Conservation (phyloP, 306 rosid genomes). For the Pyrus betulifolia region DNA sequence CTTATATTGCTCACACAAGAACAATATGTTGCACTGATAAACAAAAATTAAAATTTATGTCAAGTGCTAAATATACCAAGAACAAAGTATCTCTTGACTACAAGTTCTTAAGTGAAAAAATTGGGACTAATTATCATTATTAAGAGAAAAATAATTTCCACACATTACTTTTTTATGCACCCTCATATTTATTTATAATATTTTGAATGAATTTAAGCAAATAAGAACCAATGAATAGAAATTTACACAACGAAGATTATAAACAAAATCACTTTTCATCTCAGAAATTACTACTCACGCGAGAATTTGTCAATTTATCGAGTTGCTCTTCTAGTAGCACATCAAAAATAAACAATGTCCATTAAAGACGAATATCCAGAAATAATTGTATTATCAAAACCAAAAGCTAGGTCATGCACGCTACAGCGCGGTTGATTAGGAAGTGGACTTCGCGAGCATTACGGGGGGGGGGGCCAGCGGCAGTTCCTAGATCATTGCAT, state of each 20-base stretch:
- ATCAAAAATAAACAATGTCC: background rate
- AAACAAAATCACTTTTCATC: background rate
- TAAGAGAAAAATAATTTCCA: too few relatives aligned
- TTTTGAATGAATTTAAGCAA: background rate
- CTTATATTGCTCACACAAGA: background rate
- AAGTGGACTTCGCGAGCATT: background rate
- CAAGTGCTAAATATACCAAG: too few relatives aligned
- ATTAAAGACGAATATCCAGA: too few relatives aligned
- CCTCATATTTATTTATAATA: too few relatives aligned
- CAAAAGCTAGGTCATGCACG: background rate
- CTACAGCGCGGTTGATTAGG: background rate
- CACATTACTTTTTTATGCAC: too few relatives aligned
- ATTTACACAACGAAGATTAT: background rate
- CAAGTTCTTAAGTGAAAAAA: background rate
- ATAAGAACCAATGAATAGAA: background rate
- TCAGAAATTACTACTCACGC: background rate
- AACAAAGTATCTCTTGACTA: background rate
- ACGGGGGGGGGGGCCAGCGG: background rate
- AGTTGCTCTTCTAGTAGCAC: background rate
- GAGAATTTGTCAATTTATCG: background rate
- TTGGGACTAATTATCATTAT: too few relatives aligned
- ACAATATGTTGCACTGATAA: background rate
- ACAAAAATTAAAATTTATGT: too few relatives aligned
- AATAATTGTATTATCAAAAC: background rate
- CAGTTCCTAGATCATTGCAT: slow-evolving; percentile 3